These are phyloP conservation scores for Murraya paniculata DNA, from an alignment of 345 rosid genomes.

Conservation along the genomic window DNA sequence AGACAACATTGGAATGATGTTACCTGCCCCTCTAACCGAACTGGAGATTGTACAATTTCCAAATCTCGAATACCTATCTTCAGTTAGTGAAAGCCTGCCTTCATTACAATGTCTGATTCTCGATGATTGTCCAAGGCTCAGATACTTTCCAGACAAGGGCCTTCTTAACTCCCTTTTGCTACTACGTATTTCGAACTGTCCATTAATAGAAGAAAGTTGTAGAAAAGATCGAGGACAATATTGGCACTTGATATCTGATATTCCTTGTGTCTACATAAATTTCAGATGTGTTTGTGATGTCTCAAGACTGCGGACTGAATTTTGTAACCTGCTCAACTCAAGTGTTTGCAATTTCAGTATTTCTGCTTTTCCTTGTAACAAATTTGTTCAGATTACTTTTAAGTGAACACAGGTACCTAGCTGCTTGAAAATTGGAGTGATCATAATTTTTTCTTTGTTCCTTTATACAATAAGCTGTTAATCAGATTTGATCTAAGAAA, in stretches of 20 bases:
- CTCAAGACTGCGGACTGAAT: not conserved
- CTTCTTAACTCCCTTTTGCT: slow-evolving; percentile 14
- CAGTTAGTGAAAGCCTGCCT: slow-evolving; percentile 7
- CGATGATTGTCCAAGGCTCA: slow-evolving; percentile 16
- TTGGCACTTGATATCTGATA: slow-evolving; percentile 14
- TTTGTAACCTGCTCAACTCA: not conserved
- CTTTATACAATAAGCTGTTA: too few relatives aligned
- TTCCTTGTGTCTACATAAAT: slow-evolving; percentile 11
- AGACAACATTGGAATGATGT: slow-evolving; percentile 18
- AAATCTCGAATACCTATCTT: slow-evolving; percentile 7
- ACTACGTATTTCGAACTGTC: slow-evolving; percentile 10
- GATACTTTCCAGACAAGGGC: slow-evolving; percentile 12
- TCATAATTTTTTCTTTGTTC: too few relatives aligned
- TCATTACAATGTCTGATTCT: slow-evolving; percentile 15
- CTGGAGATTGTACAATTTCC: slow-evolving; percentile 12
- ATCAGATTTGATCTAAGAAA: too few relatives aligned
- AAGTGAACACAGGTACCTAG: too few relatives aligned
- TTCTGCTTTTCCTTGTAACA: not conserved
- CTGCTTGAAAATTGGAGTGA: too few relatives aligned
- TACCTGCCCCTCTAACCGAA: slow-evolving; percentile 6
- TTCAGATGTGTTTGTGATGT: not conserved
- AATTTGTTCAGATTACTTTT: too few relatives aligned
- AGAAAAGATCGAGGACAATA: slow-evolving; percentile 7
- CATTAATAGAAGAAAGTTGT: slow-evolving; percentile 15
- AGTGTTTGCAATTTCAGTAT: not conserved